phyloP scores from a whole-genome alignment of 805 yeast species.

The Pichia paraexigua region DNA sequence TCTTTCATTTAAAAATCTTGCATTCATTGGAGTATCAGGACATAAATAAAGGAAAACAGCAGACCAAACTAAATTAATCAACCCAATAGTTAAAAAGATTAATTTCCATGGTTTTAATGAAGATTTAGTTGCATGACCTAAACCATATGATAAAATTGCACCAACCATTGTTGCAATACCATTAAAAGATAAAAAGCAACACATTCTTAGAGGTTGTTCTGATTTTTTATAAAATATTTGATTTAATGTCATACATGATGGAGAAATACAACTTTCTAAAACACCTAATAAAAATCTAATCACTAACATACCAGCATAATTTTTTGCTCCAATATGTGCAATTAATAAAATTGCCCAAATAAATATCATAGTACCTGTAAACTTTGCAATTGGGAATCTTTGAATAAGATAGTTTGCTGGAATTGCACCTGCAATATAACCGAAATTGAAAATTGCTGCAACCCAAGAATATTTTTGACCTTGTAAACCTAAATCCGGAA shows the following conservation, averaged over 20 bases:
- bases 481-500: conserved; percentile 29
- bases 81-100: conserved; percentile 23
- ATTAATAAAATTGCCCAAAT: conserved; percentile 55
- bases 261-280: conserved; percentile 23
- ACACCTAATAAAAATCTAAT: conserved; percentile 42
- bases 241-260: background rate
- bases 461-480: conserved; percentile 43
- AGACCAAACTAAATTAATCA: conserved; percentile 25
- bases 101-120: conserved; percentile 2
- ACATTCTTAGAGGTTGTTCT: background rate
- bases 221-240: background rate
- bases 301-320: conserved; percentile 31
- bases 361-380: conserved; percentile 41
- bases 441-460: conserved; percentile 29
- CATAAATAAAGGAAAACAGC: background rate
- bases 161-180: conserved; percentile 12
- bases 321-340: conserved; percentile 32
- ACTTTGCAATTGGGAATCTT: conserved; percentile 47
- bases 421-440: conserved; percentile 37
- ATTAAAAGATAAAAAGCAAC: conserved; percentile 10
- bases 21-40: conserved; percentile 6
- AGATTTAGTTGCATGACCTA: background rate
- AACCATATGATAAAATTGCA: background rate
- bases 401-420: conserved; percentile 33
- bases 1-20: background rate